Base-by-base conservation (phyloP, 164 flowering plant genomes). In the Aristolochia fimbriata region DNA sequence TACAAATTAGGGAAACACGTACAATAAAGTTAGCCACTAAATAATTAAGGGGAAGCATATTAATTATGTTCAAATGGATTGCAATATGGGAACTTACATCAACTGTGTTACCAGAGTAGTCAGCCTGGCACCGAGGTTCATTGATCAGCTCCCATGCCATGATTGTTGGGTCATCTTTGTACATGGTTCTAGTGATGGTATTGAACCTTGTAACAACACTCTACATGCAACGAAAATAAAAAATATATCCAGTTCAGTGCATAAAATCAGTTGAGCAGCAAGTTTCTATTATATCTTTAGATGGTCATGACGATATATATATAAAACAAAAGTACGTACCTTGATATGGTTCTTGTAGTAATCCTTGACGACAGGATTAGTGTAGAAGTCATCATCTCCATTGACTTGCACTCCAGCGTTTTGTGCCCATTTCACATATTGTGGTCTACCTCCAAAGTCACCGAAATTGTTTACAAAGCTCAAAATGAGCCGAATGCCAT, bases 141-240 rank as follows among this genome's bases (percentile, higher is more conserved):
- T 74, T 74, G 20, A 74, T 74, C 51, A 74, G 75, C 58, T 74
- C 78, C 75, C 75, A 74, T 19, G 78, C 72, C 75, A 74, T 74
- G 37, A 74, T 62, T 0, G 74, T 68, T 17, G 73, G 63, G 15
- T 74, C 73, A 58, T 74, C 78, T 58, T 65, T 71, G 13, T 74
- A 71, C 20, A 59, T 54, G 4, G 49, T 60, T 46, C 24, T 58
- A 48, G 70, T 65, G 24, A 71, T 22, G 33, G 70, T 71, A 65
- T 74, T 74, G 46, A 62, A 31, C 64, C 78, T 63, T 16, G 75
- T 74, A 22, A 74, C 41, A 27, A 71, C 72, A 41, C 48, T 74
- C 75, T 74, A 5, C 30, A 27, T 27, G 70, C 62, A 74, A 6
- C 17, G 45, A 15, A 63, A 30, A 9, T 46, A 56, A 14, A 31